Evolutionary conservation across 2,329 filamentous ascomycete species (phyloP), one percentile per base, ranked within the genome.

Genomic region (Diplodia corticola): DNA sequence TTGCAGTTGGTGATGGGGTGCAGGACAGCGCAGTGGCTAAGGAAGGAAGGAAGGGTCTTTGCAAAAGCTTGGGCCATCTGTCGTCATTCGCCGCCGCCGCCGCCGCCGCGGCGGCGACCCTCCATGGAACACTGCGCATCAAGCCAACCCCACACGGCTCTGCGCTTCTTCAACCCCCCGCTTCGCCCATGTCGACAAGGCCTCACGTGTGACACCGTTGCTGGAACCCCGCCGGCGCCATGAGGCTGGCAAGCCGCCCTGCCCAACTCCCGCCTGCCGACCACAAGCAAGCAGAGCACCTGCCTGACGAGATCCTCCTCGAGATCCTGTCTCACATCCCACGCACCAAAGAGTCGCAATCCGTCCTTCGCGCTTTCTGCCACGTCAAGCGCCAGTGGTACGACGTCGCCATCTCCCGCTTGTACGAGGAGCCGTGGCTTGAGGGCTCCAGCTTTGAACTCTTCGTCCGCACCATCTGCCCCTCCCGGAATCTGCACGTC

Each of bases 401-500:
- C 71, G 77, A 80, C 4, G 80, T 81, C 13, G 80, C 82, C 0
- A 77, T 87, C 9, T 73, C 78, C 0, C 75, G 78, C 13, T 81
- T 89, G 13, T 89, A 89, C 71, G 75, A 78, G 26, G 73, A 73
- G 2, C 87, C 87, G 2, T 74, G 78, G 53, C 76, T 89, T 5
- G 74, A 75, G n/a, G 84, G 84, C 15, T 75, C 75, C 28, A 83
- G 83, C 67, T 88, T 86, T 71, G 77, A 80, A 24, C 76, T 78
- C 2, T 89, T 89, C 71, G 79, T 83, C 3, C 75, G 77, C 28
- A 84, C 85, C 0, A 79, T 89, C 49, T 85, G 83, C 67, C 85
- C 86, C 0, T 81, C 80, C 0, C 79, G 83, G 44, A 81, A 81
- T 64, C 76, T 80, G 0, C 81, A 82, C 65, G 79, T 83, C 30